Evolutionary conservation across 2,329 filamentous ascomycete genomes (phyloP).

Genomic region (Lachnellula hyalina): DNA sequence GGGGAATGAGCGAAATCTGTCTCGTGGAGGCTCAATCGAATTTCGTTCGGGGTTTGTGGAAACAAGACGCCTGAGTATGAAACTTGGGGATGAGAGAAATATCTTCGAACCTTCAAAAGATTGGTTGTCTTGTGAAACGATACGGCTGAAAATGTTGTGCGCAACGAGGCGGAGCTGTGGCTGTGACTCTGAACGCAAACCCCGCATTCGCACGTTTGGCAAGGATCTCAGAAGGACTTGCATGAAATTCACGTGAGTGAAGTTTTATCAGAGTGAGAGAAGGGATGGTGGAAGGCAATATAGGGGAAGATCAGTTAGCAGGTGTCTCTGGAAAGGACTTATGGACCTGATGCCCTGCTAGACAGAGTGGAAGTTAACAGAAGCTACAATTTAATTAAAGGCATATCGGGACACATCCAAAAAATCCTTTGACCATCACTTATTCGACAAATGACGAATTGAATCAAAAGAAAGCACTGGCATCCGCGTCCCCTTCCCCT

Average conservation of each 20-base stretch:
- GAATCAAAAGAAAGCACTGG: conserved; percentile 7
- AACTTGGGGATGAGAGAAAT: background rate
- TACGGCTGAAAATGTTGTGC: background rate
- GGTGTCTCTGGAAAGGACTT: too few relatives aligned
- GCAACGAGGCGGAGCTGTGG: background rate
- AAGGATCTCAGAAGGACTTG: background rate
- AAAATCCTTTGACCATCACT: too few relatives aligned
- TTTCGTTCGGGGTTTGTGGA: background rate
- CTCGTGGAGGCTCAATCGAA: background rate
- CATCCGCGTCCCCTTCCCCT: conserved; percentile 39
- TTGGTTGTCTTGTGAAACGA: background rate
- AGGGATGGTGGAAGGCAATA: background rate
- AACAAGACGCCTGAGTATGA: background rate
- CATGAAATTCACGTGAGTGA: background rate
- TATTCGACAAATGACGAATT: too few relatives aligned
- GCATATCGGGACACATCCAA: background rate
- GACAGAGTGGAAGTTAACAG: too few relatives aligned
- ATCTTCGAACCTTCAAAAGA: background rate
- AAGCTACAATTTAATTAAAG: background rate
- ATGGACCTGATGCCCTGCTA: too few relatives aligned
- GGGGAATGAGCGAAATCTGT: background rate
- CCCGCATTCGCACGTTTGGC: background rate
- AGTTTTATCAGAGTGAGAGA: background rate
- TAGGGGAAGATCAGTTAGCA: too few relatives aligned
- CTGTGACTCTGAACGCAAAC: background rate